Evolutionary conservation across 345 rosid genomes (phyloP).

Genomic region (Aegle marmelos): DNA sequence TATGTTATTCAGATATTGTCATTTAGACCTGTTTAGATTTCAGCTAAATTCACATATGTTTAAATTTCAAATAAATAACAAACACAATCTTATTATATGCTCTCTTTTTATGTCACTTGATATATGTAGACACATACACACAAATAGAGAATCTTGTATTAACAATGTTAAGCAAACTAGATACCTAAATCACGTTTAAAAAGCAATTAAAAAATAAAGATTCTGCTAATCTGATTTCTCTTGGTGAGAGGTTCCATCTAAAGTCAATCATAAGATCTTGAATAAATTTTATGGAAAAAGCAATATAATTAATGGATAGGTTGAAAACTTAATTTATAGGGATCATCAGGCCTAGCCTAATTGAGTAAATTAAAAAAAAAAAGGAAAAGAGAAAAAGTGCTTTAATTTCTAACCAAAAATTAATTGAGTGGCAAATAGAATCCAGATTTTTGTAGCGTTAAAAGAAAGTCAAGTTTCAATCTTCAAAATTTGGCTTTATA

Average conservation of each 20-base stretch:
- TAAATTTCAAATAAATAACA: too few species aligned
- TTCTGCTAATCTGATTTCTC: neutral
- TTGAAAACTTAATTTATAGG: neutral
- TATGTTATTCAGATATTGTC: too few species aligned
- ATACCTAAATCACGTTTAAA: neutral
- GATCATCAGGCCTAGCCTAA: neutral
- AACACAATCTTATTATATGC: too few species aligned
- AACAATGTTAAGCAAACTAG: neutral
- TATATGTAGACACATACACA: too few species aligned
- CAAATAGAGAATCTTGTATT: neutral
- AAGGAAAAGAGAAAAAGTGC: neutral
- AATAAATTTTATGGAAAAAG: neutral
- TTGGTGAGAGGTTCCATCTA: conserved; percentile 3
- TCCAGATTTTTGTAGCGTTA: neutral
- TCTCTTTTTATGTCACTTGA: too few species aligned
- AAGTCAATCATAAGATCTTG: neutral
- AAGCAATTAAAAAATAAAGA: neutral
- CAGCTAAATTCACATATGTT: too few species aligned
- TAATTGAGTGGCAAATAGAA: neutral
- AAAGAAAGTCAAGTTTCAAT: neutral
- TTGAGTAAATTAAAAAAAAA: neutral
- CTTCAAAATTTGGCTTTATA: conserved; percentile 1
- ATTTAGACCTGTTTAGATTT: too few species aligned
- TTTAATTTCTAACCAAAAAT: neutral
- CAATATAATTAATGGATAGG: neutral